A percentile compares a stretch with the other conserved stretches of the same genome.
These are phyloP conservation scores for Linnemannia elongata DNA, from an alignment of 192 early-diverging fungal species.

Conservation along the genomic window DNA sequence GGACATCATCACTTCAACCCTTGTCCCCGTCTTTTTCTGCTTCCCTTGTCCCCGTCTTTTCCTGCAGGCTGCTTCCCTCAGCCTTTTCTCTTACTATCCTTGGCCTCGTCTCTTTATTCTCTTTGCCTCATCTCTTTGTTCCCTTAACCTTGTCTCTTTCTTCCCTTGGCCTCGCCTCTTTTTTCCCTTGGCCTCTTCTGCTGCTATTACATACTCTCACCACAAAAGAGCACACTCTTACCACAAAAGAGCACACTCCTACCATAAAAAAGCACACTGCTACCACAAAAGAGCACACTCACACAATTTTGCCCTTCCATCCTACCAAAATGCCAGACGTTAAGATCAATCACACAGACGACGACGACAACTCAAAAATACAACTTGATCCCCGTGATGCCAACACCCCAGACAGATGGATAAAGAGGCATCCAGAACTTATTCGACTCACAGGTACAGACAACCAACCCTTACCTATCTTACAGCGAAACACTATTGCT, in stretches of 20 bases:
- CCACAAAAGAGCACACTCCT: neutral
- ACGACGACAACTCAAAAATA: constrained; percentile 23
- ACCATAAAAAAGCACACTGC: neutral
- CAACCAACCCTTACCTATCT: neutral
- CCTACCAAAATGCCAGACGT: neutral
- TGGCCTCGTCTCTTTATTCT: too few species aligned
- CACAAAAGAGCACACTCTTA: neutral
- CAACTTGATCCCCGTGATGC: constrained; percentile 49
- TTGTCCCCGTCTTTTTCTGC: neutral
- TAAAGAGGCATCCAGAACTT: constrained; percentile 60
- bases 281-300: neutral
- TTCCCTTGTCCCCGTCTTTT: too few species aligned
- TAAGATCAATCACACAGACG: constrained; percentile 8
- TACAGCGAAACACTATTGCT: neutral
- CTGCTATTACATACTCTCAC: neutral
- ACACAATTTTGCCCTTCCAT: neutral
- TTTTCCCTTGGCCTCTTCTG: too few species aligned
- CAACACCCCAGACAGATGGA: constrained; percentile 64
- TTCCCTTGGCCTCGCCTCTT: neutral
- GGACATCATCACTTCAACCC: neutral
- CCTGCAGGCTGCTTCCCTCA: too few species aligned
- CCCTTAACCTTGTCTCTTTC: neutral
- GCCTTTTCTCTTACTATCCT: too few species aligned
- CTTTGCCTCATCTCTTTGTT: too few species aligned
- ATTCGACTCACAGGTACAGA: constrained; percentile 61